These are phyloP conservation scores for Botrytis tulipae DNA, from an alignment of 2,329 filamentous ascomycete genomes.

Conservation along the genomic window DNA sequence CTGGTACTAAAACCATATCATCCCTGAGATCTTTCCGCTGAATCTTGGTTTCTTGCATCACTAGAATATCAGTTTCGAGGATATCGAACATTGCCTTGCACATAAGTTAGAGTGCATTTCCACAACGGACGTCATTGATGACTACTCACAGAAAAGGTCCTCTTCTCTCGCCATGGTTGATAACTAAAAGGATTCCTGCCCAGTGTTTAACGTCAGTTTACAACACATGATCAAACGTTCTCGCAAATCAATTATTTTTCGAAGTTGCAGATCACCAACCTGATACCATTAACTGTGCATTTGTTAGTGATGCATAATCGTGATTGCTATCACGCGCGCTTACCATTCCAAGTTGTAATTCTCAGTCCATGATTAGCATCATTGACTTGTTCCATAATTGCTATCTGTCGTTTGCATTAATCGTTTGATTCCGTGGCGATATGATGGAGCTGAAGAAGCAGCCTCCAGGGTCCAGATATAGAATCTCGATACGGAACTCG, in stretches of 20 bases:
- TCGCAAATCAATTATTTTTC: neutral
- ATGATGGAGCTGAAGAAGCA: neutral
- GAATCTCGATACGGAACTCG: constrained; percentile 1
- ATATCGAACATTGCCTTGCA: constrained; percentile 86
- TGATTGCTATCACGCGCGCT: constrained; percentile 29
- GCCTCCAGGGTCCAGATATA: neutral
- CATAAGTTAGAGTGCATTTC: constrained; percentile 6
- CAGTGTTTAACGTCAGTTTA: neutral
- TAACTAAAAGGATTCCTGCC: constrained; percentile 77
- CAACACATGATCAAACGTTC: neutral
- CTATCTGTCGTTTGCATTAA: neutral
- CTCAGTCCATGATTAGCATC: constrained; percentile 61
- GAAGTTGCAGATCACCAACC: constrained; percentile 45
- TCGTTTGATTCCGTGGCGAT: neutral
- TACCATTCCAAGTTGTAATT: constrained; percentile 86
- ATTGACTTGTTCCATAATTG: neutral
- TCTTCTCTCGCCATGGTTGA: constrained; percentile 73
- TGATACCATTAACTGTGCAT: constrained; percentile 71
- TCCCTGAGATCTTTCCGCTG: constrained; percentile 87
- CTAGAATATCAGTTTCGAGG: constrained; percentile 85
- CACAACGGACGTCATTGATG: constrained; percentile 3
- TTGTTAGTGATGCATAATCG: constrained; percentile 23
- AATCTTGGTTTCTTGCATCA: constrained; percentile 96
- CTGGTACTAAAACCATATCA: constrained; percentile 92
- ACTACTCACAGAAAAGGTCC: constrained; percentile 61